These are phyloP conservation scores for Physcomitrium patens DNA, from an alignment of 225 moss, liverwort and hornwort genomes.

Conservation along the genomic window DNA sequence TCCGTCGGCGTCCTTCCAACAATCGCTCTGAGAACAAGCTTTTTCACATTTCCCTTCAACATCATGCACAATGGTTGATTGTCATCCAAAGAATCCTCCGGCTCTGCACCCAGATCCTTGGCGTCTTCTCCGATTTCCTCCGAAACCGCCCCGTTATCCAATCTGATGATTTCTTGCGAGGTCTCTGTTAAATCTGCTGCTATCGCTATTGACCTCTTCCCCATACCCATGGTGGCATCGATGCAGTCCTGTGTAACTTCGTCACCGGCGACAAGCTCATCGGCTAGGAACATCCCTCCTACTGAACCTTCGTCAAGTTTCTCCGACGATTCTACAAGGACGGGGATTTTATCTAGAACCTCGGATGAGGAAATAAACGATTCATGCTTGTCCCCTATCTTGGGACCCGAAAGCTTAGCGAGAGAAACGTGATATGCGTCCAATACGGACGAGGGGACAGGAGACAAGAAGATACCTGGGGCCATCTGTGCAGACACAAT, in stretches of 20 bases:
- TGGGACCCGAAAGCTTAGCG: slow-evolving; percentile 18
- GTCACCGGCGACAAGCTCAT: slow-evolving; percentile 13
- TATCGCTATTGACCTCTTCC: slow-evolving; percentile 21
- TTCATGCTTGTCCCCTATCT: slow-evolving; percentile 22
- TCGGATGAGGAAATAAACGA: slow-evolving; percentile 21
- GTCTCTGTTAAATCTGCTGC: slow-evolving; percentile 7
- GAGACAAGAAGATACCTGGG: slow-evolving; percentile 42
- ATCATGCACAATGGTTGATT: slow-evolving; percentile 57
- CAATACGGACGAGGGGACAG: slow-evolving; percentile 24
- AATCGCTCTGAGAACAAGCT: slow-evolving; percentile 36
- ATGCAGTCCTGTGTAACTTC: slow-evolving; percentile 24
- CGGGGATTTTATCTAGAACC: slow-evolving; percentile 18
- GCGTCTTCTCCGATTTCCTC: slow-evolving; percentile 25
- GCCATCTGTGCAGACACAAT: slow-evolving; percentile 48
- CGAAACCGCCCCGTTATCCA: slow-evolving; percentile 17
- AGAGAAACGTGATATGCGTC: slow-evolving; percentile 30
- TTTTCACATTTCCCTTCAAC: slow-evolving; percentile 48
- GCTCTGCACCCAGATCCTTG: slow-evolving; percentile 29
- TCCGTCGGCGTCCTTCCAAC: slow-evolving; percentile 33
- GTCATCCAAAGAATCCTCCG: slow-evolving; percentile 46
- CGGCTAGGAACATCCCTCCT: slow-evolving; percentile 25
- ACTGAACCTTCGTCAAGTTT: slow-evolving; percentile 28
- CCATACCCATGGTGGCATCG: slow-evolving; percentile 26
- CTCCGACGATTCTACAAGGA: slow-evolving; percentile 19
- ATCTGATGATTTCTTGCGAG: slow-evolving; percentile 24